Percentiles rank a stretch among this genome's conserved stretches.
phyloP scores from a whole-genome alignment of 2,329 filamentous ascomycete species.

The Hypoxylon sp. region DNA sequence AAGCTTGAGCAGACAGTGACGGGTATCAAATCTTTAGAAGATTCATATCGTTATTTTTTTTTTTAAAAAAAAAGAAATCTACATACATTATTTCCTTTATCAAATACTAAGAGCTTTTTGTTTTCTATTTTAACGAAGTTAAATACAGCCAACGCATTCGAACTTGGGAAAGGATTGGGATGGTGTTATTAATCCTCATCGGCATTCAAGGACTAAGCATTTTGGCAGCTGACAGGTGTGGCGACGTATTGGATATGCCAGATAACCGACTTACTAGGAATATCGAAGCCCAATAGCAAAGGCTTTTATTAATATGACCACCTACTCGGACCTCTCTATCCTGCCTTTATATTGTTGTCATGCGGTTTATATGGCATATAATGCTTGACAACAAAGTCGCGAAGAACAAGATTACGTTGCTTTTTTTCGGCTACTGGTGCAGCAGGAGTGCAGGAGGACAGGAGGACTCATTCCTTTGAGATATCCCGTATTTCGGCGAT shows the following conservation, averaged over 20 bases:
- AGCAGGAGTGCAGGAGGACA: conserved; percentile 34
- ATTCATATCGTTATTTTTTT: background rate
- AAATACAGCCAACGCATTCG: background rate
- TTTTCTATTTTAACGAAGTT: background rate
- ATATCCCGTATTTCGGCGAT: conserved; percentile 9
- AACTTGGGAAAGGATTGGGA: background rate
- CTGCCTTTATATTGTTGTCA: conserved; percentile 1
- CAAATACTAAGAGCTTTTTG: background rate
- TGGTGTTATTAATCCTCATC: background rate
- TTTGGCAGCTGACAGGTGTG: background rate
- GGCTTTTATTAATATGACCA: conserved; percentile 10
- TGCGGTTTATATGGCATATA: conserved; percentile 6
- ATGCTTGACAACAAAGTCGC: conserved; percentile 1
- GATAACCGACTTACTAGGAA: background rate
- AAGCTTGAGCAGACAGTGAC: conserved; percentile 13
- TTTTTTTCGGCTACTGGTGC: conserved; percentile 1
- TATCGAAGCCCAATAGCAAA: background rate
- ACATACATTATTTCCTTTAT: background rate
- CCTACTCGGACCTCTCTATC: background rate
- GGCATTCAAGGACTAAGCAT: background rate
- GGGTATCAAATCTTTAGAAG: conserved; percentile 1
- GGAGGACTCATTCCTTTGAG: conserved; percentile 33
- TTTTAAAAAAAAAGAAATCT: background rate
- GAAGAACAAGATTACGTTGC: conserved; percentile 21
- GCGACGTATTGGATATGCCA: conserved; percentile 5